A percentile compares a stretch with the other conserved stretches of the same genome.
Conservation (phyloP, 768 basidiomycete species). For the Collybia sp. region DNA sequence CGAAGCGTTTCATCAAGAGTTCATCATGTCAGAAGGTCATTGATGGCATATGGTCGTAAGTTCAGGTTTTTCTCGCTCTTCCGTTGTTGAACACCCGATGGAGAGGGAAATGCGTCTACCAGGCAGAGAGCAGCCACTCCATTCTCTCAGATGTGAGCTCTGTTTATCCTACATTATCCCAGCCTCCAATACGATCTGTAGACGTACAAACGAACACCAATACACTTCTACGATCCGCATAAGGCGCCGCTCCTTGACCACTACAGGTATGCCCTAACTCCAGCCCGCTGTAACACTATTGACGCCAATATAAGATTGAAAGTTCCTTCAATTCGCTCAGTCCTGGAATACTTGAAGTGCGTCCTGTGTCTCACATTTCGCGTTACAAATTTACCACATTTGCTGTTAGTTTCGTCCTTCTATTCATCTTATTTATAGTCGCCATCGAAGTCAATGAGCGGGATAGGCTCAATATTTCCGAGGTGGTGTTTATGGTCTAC, state of each 20-base stretch:
- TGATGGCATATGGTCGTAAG: constrained; percentile 74
- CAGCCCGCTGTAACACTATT: neutral
- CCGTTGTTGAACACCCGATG: constrained; percentile 1
- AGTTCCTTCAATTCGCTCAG: constrained; percentile 87
- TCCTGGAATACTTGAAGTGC: constrained; percentile 86
- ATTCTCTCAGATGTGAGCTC: constrained; percentile 80
- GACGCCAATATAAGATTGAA: constrained; percentile 54
- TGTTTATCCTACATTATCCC: neutral
- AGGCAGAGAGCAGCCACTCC: constrained; percentile 80
- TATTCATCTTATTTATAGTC: constrained; percentile 75
- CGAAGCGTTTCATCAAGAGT: constrained; percentile 87
- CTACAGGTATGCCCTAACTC: constrained; percentile 59
- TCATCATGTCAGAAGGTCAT: constrained; percentile 90
- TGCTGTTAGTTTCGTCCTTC: constrained; percentile 60
- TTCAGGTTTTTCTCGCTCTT: constrained; percentile 6
- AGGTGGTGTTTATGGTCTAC: constrained; percentile 76
- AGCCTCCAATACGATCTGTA: constrained; percentile 19
- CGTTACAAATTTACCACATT: too few species aligned
- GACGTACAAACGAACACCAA: constrained; percentile 91
- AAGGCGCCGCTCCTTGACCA: constrained; percentile 93
- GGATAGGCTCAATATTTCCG: constrained; percentile 58
- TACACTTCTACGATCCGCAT: constrained; percentile 93
- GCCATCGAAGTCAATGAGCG: constrained; percentile 72
- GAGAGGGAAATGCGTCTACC: constrained; percentile 91
- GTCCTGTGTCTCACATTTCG: constrained; percentile 4